Conservation (phyloP, 2,329 filamentous ascomycete genomes). For the Beauveria rudraprayagi region DNA sequence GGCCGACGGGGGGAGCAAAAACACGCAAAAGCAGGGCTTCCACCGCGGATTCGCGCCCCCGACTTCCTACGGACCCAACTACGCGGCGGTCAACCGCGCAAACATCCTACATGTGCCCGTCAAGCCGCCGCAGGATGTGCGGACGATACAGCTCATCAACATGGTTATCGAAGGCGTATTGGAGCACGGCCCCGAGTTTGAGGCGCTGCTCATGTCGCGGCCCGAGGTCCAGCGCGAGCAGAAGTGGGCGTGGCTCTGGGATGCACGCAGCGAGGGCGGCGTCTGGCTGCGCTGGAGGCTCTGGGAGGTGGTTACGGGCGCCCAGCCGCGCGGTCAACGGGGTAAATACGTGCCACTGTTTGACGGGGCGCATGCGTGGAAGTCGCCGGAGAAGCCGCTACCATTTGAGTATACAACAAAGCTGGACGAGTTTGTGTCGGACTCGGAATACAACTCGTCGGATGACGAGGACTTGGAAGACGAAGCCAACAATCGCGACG, state of each 20-base stretch:
- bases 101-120: constrained; percentile 61
- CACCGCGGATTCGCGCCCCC: constrained; percentile 68
- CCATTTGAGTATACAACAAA: constrained; percentile 72
- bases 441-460: constrained; percentile 78
- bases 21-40: constrained; percentile 36
- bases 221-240: constrained; percentile 78
- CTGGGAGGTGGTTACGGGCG: constrained; percentile 75
- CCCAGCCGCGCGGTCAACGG: constrained; percentile 36
- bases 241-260: constrained; percentile 92
- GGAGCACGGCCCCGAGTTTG: constrained; percentile 76
- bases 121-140: constrained; percentile 67
- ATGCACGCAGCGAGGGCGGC: constrained; percentile 68
- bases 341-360: constrained; percentile 59
- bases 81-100: constrained; percentile 34
- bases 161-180: constrained; percentile 76
- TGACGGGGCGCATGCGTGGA: constrained; percentile 71
- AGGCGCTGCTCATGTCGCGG: constrained; percentile 83
- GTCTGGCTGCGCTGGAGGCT: constrained; percentile 91
- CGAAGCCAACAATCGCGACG: constrained; percentile 39
- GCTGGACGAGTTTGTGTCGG: constrained; percentile 72
- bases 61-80: constrained; percentile 49
- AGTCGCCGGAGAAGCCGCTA: constrained; percentile 62
- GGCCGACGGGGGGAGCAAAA: constrained; percentile 20
- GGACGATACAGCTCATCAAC: constrained; percentile 75
- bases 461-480: constrained; percentile 71